These are phyloP conservation scores for Pyrrhoderma lamaoense DNA, from an alignment of 1,284 basidiomycete species.

Conservation along the genomic window DNA sequence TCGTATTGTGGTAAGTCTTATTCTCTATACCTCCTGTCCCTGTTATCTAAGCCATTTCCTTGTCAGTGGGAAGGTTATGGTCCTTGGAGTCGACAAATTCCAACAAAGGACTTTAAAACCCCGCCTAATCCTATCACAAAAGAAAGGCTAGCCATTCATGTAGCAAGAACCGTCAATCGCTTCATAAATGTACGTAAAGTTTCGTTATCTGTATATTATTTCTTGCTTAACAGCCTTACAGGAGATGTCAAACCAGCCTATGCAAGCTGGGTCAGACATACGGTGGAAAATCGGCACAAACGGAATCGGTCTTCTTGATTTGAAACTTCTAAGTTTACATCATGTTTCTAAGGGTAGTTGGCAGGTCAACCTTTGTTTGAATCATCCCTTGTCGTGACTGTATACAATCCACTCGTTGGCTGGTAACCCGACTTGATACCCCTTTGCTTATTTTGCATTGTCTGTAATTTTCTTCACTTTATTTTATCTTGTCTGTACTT, in stretches of 20 bases:
- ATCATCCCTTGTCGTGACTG: constrained; percentile 7
- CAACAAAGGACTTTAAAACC: constrained; percentile 66
- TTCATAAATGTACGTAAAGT: constrained; percentile 40
- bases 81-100: constrained; percentile 72
- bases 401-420: neutral
- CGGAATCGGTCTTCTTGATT: constrained; percentile 53
- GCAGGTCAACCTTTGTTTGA: constrained; percentile 65
- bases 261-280: constrained; percentile 53
- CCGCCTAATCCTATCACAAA: constrained; percentile 65
- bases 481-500: too few species aligned
- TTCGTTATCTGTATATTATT: constrained; percentile 8
- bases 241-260: constrained; percentile 39
- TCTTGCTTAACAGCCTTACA: constrained; percentile 24
- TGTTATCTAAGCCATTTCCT: neutral
- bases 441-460: too few species aligned
- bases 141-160: constrained; percentile 58
- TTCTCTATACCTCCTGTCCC: constrained; percentile 1
- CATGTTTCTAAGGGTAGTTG: constrained; percentile 73
- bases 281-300: constrained; percentile 53
- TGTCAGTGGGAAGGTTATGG: constrained; percentile 67
- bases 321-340: constrained; percentile 66
- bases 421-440: too few species aligned
- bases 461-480: too few species aligned
- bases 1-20: constrained; percentile 49
- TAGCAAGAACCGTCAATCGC: constrained; percentile 55